Conservation (phyloP, 306 rosid species). For the Sicyos baderoa region DNA sequence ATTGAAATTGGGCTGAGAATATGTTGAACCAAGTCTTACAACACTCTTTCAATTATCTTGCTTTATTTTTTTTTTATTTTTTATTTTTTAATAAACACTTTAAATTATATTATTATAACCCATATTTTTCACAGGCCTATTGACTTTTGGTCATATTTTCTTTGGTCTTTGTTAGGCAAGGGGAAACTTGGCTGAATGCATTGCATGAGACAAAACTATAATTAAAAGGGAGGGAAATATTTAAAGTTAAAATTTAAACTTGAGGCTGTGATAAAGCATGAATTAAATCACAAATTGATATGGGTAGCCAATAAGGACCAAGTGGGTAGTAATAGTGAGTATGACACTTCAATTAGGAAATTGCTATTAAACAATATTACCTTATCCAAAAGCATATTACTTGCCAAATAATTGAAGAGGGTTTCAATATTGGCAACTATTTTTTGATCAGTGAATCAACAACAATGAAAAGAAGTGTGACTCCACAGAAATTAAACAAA, state of each 20-base stretch:
- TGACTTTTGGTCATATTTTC: no score
- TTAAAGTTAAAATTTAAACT: background rate
- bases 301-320: conserved; percentile 9
- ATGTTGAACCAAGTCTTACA: background rate
- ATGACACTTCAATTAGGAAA: background rate
- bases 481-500: no score
- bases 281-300: background rate
- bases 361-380: background rate
- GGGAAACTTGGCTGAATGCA: background rate
- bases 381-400: background rate
- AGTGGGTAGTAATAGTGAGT: background rate
- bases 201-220: conserved; percentile 5
- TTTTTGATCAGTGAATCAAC: background rate
- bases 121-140: no score
- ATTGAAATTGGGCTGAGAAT: background rate
- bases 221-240: background rate
- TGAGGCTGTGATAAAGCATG: conserved; percentile 11
- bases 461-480: no score
- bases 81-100: no score
- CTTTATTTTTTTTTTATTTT: background rate
- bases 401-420: conserved; percentile 5
- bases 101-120: no score
- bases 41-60: no score
- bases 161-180: conserved; percentile 14
- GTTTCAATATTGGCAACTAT: background rate